Conservation (phyloP, 768 basidiomycete species). For the Gymnopilus junonius region DNA sequence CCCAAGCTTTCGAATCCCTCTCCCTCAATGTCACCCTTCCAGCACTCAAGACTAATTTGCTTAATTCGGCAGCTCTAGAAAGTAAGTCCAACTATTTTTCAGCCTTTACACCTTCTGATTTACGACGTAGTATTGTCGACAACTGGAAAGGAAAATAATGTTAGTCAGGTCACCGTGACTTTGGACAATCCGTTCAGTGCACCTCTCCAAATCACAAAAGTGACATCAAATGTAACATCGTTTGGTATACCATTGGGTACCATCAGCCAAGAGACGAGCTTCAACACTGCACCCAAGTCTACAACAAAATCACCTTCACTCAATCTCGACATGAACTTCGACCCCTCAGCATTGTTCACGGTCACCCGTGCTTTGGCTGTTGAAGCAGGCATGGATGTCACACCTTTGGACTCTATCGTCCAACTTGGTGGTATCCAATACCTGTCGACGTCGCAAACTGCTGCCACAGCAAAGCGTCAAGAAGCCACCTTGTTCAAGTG, state of each 20-base stretch:
- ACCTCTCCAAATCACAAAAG: constrained; percentile 57
- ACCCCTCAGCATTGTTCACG: constrained; percentile 71
- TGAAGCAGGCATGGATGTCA: constrained; percentile 61
- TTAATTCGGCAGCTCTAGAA: constrained; percentile 58
- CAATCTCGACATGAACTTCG: constrained; percentile 67
- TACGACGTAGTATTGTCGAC: constrained; percentile 57
- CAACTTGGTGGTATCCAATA: constrained; percentile 69
- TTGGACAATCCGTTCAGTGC: constrained; percentile 73
- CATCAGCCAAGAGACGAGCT: constrained; percentile 57
- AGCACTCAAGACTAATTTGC: constrained; percentile 58
- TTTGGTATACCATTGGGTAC: constrained; percentile 66
- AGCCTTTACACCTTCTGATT: background rate
- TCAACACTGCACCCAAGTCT: constrained; percentile 54
- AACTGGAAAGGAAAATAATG: constrained; percentile 64
- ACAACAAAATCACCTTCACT: constrained; percentile 61
- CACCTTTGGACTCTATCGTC: constrained; percentile 70
- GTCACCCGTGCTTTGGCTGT: constrained; percentile 70
- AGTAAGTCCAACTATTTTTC: constrained; percentile 35
- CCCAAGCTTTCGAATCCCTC: constrained; percentile 64
- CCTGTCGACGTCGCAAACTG: constrained; percentile 41
- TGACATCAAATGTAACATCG: constrained; percentile 62
- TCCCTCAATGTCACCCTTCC: constrained; percentile 61
- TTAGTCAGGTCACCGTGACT: constrained; percentile 65
- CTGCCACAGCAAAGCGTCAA: constrained; percentile 36
- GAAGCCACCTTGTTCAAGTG: constrained; percentile 60